Conservation (phyloP, 345 rosid genomes). For the Salix koriyanagi region DNA sequence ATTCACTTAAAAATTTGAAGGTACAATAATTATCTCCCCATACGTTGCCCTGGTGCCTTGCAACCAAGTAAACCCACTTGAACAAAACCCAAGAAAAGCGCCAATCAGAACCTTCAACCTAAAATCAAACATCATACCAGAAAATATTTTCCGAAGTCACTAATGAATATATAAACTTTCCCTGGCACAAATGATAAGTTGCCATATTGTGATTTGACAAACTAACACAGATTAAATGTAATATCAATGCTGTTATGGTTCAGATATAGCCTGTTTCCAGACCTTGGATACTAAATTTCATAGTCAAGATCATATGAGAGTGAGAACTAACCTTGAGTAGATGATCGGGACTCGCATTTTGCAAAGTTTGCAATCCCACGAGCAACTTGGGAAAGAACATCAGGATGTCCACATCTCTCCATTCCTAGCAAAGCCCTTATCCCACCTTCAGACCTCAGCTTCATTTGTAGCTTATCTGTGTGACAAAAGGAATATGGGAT, state of each 20-base stretch:
- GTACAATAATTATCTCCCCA: not conserved
- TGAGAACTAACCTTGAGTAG: slow-evolving; percentile 25
- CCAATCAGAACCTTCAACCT: not conserved
- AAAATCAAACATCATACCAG: not conserved
- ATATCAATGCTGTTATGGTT: not conserved
- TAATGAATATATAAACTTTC: not conserved
- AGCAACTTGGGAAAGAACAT: slow-evolving; percentile 37
- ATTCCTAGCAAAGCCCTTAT: slow-evolving; percentile 35
- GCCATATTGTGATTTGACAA: not conserved
- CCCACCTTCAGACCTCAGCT: slow-evolving; percentile 35
- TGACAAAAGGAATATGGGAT: not conserved
- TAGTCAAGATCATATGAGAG: not conserved
- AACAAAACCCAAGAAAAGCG: not conserved
- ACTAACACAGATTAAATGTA: not conserved
- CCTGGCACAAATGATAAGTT: not conserved
- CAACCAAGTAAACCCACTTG: not conserved
- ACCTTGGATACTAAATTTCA: not conserved
- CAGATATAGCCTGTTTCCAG: not conserved
- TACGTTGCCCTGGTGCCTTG: not conserved
- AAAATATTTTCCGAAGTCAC: not conserved
- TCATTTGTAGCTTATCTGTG: slow-evolving; percentile 27
- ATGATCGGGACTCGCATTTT: slow-evolving; percentile 31
- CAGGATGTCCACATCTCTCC: slow-evolving; percentile 37
- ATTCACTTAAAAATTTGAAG: not conserved
- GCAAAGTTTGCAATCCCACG: slow-evolving; percentile 36